Percentiles rank a stretch among this genome's conserved stretches.
These are phyloP conservation scores for Aspergillus pseudotamarii DNA, from an alignment of 2,329 filamentous ascomycete genomes.

Conservation along the genomic window DNA sequence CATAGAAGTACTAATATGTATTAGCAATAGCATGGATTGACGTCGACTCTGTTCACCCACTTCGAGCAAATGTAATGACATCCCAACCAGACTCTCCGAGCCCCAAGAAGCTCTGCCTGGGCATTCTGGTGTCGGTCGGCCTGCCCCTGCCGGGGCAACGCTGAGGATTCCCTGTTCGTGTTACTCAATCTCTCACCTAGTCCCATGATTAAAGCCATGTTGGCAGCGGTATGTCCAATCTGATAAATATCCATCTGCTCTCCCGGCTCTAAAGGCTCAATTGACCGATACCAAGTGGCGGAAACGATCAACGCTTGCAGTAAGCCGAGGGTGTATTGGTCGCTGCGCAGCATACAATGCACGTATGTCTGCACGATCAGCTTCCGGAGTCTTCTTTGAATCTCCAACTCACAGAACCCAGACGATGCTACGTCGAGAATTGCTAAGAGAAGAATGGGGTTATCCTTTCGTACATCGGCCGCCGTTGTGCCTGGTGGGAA, in stretches of 20 bases:
- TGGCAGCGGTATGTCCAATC: conserved; percentile 8
- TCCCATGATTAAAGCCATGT: conserved; percentile 12
- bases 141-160: neutral
- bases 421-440: conserved; percentile 10
- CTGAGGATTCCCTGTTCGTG: neutral
- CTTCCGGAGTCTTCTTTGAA: conserved; percentile 10
- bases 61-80: neutral
- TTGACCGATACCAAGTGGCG: conserved; percentile 15
- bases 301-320: conserved; percentile 14
- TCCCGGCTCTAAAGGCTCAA: conserved; percentile 8
- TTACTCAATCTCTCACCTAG: conserved; percentile 1
- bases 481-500: conserved; percentile 10
- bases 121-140: neutral
- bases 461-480: conserved; percentile 1
- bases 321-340: conserved; percentile 15
- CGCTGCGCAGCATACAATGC: conserved; percentile 11
- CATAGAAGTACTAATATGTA: conserved; percentile 1
- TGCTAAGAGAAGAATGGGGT: conserved; percentile 6
- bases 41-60: neutral
- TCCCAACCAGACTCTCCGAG: neutral
- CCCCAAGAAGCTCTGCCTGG: neutral
- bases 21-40: neutral
- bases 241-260: conserved; percentile 13
- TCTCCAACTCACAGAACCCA: conserved; percentile 6
- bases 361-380: conserved; percentile 5